Evolutionary conservation across 139 green algal species (phyloP).

Genomic region (Raphidocelis subcapitata): DNA sequence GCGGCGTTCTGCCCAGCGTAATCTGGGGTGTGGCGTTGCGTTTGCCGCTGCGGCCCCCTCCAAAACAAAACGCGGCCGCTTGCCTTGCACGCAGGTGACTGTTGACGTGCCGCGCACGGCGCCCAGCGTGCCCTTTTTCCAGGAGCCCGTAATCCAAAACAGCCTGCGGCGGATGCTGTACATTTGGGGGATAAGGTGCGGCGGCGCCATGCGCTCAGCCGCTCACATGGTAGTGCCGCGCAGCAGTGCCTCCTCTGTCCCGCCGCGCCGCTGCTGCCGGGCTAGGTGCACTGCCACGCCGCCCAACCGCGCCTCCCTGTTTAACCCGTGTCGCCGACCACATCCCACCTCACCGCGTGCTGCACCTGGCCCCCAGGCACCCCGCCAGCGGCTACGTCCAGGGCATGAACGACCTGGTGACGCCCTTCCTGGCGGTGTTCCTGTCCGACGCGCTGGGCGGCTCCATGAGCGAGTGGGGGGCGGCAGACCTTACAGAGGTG

Average conservation of each 20-base stretch:
- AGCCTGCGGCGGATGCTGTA: constrained; percentile 90
- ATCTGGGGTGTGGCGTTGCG: not conserved
- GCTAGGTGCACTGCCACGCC: no score
- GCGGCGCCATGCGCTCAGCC: not conserved
- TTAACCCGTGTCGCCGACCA: not conserved
- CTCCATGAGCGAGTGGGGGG: constrained; percentile 62
- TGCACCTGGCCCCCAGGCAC: constrained; percentile 61
- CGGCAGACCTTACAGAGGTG: constrained; percentile 56
- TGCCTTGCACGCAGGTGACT: constrained; percentile 62
- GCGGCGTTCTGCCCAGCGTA: not conserved
- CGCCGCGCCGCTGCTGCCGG: no score
- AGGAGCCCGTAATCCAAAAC: constrained; percentile 78
- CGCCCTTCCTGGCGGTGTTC: constrained; percentile 94
- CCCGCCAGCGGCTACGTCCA: constrained; percentile 94
- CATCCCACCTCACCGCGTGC: not conserved
- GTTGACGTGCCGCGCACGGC: constrained; percentile 94
- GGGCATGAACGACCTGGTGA: constrained; percentile 98
- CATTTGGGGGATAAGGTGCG: constrained; percentile 90
- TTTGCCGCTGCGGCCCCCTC: not conserved
- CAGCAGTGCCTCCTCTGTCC: no score
- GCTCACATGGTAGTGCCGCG: not conserved
- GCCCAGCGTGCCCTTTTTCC: constrained; percentile 87
- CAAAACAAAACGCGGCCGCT: not conserved
- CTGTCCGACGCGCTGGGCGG: constrained; percentile 72
- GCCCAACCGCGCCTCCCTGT: no score